These are phyloP conservation scores for Xylariaceae sp. DNA, from an alignment of 2,329 filamentous ascomycete species.

Conservation along the genomic window DNA sequence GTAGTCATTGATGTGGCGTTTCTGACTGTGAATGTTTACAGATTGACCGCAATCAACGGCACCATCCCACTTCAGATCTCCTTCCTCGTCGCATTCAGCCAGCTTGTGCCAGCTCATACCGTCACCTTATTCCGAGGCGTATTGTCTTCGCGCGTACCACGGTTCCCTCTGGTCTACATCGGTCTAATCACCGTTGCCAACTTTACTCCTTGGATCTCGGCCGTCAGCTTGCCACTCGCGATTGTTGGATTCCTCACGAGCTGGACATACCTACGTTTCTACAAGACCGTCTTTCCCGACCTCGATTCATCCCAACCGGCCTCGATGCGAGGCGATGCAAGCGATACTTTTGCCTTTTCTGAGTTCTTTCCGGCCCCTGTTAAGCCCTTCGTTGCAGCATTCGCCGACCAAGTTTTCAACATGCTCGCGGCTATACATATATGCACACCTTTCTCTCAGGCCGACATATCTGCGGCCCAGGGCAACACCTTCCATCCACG, in stretches of 20 bases:
- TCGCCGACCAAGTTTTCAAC: slow-evolving; percentile 78
- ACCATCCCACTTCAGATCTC: slow-evolving; percentile 88
- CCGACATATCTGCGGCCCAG: slow-evolving; percentile 77
- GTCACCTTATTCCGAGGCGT: slow-evolving; percentile 91
- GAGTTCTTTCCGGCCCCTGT: slow-evolving; percentile 90
- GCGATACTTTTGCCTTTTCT: slow-evolving; percentile 94
- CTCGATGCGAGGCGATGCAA: slow-evolving; percentile 84
- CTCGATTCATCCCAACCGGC: slow-evolving; percentile 67
- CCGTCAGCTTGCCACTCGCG: slow-evolving; percentile 80
- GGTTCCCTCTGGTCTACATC: slow-evolving; percentile 76
- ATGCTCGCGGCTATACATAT: slow-evolving; percentile 76
- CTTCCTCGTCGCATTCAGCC: slow-evolving; percentile 96
- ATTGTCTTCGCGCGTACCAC: slow-evolving; percentile 83
- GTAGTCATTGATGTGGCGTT: not conserved
- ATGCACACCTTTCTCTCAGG: slow-evolving; percentile 84
- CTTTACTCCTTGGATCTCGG: slow-evolving; percentile 64
- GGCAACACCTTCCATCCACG: slow-evolving; percentile 67
- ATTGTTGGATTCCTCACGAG: slow-evolving; percentile 83
- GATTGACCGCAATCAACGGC: slow-evolving; percentile 82
- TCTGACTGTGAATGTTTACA: slow-evolving; percentile 47
- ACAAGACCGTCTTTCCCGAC: slow-evolving; percentile 77
- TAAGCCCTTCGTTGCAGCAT: slow-evolving; percentile 76
- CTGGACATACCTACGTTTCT: slow-evolving; percentile 97
- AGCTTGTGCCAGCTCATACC: slow-evolving; percentile 95
- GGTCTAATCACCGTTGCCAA: slow-evolving; percentile 71